Percentiles rank a stretch among this genome's conserved stretches.
Evolutionary conservation across 331 rosid genomes (phyloP).

Genomic region (Rhamnella rubrinervis): DNA sequence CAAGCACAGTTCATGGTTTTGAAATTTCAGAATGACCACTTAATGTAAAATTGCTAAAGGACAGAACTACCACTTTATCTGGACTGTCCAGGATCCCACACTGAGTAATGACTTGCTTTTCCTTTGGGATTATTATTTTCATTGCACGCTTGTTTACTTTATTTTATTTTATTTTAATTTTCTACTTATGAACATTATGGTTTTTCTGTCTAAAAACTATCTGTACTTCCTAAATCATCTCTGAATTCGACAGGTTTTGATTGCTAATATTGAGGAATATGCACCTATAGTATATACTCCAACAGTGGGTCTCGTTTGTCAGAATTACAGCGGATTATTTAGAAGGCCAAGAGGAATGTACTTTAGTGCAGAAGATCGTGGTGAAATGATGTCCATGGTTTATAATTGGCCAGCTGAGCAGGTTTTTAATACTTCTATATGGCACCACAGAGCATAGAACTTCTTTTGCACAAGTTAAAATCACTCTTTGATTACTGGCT

Average conservation of each 20-base stretch:
- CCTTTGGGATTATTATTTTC: conserved; percentile 5
- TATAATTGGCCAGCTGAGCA: conserved; percentile 99
- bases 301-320: conserved; percentile 97
- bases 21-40: no score
- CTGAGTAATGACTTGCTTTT: no score
- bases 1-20: background rate
- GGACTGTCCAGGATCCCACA: background rate
- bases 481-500: background rate
- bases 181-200: background rate
- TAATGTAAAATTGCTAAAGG: background rate
- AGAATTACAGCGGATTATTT: conserved; percentile 91
- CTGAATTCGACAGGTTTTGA: conserved; percentile 71
- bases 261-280: conserved; percentile 87
- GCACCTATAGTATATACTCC: conserved; percentile 97
- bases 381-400: conserved; percentile 99
- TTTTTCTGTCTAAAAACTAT: conserved; percentile 2
- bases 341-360: conserved; percentile 99
- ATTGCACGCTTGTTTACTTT: conserved; percentile 6
- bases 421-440: conserved; percentile 35
- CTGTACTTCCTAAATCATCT: conserved; percentile 6
- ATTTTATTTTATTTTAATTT: no score
- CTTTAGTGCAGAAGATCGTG: conserved; percentile 94
- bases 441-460: background rate
- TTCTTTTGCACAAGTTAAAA: background rate
- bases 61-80: background rate